A percentile compares a stretch with the other conserved stretches of the same genome.
These are phyloP conservation scores for Stenocarpella maydis DNA, from an alignment of 2,329 filamentous ascomycete species.

Conservation along the genomic window DNA sequence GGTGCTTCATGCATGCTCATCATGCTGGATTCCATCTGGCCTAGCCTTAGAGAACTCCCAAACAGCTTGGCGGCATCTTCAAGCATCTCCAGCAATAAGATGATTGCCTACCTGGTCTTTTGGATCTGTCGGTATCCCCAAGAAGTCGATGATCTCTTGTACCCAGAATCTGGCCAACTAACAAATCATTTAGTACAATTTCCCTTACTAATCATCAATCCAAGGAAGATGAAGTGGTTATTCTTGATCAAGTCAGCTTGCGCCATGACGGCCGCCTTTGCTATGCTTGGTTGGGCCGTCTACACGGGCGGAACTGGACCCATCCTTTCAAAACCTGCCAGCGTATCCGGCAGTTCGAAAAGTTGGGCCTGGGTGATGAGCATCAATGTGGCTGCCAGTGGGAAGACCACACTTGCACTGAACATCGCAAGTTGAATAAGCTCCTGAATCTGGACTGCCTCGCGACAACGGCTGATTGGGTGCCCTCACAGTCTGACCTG, in stretches of 20 bases:
- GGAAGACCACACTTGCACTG: slow-evolving; percentile 57
- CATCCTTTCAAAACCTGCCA: slow-evolving; percentile 37
- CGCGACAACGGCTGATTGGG: background rate
- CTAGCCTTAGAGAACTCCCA: slow-evolving; percentile 47
- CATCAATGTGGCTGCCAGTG: slow-evolving; percentile 56
- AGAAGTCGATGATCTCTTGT: background rate
- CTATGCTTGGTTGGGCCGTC: slow-evolving; percentile 34
- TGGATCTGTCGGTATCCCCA: slow-evolving; percentile 45
- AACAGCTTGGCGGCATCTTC: slow-evolving; percentile 49
- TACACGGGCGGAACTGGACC: slow-evolving; percentile 35
- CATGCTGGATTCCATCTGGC: slow-evolving; percentile 50
- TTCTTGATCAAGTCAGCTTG: slow-evolving; percentile 53
- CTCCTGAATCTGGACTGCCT: background rate
- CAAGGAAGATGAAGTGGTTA: slow-evolving; percentile 52
- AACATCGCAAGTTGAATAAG: slow-evolving; percentile 48
- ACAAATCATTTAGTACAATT: slow-evolving; percentile 45
- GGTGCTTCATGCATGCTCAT: slow-evolving; percentile 39
- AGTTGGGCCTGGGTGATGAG: slow-evolving; percentile 53
- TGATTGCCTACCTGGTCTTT: slow-evolving; percentile 56
- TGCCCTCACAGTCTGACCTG: slow-evolving; percentile 44
- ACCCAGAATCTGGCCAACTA: background rate
- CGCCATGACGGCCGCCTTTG: slow-evolving; percentile 40
- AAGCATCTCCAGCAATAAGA: slow-evolving; percentile 46
- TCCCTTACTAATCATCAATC: slow-evolving; percentile 51
- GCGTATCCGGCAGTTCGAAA: slow-evolving; percentile 50